phyloP scores from a whole-genome alignment of 768 basidiomycete species.

The Hydnomerulius pinastri region DNA sequence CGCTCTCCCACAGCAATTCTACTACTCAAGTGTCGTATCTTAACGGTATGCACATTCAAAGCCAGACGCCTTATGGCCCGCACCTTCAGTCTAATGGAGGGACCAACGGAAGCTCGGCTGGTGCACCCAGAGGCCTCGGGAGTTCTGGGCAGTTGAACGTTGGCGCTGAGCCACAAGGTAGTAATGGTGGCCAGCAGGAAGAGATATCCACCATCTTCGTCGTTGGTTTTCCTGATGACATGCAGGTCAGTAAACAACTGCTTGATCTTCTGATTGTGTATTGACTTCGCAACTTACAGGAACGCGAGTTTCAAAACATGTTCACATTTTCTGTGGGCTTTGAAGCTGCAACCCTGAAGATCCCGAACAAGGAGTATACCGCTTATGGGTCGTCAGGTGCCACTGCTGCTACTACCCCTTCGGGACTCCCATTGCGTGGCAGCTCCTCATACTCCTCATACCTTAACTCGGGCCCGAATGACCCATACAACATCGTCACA shows the following conservation, averaged over 20 bases:
- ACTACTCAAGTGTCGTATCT: constrained; percentile 36
- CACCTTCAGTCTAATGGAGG: constrained; percentile 53
- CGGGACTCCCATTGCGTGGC: constrained; percentile 37
- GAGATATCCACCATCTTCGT: constrained; percentile 98
- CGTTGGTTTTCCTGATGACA: constrained; percentile 98
- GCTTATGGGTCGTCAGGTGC: constrained; percentile 58
- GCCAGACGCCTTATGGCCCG: constrained; percentile 77
- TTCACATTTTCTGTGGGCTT: constrained; percentile 96
- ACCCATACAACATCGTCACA: constrained; percentile 83
- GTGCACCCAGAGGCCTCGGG: constrained; percentile 27
- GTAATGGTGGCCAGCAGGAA: constrained; percentile 50
- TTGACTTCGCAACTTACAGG: constrained; percentile 49
- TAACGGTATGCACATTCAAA: constrained; percentile 54
- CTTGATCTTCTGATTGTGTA: constrained; percentile 4
- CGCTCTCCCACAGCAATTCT: constrained; percentile 33
- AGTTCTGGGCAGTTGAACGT: constrained; percentile 32
- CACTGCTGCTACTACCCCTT: constrained; percentile 26
- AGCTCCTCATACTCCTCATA: constrained; percentile 36
- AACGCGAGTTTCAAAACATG: constrained; percentile 99
- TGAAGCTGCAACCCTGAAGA: constrained; percentile 97
- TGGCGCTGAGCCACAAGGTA: constrained; percentile 21
- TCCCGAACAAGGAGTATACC: constrained; percentile 89
- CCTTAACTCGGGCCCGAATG: constrained; percentile 58
- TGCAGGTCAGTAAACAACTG: constrained; percentile 68
- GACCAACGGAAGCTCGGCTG: constrained; percentile 21